Base-by-base conservation (phyloP, 2,329 filamentous ascomycete species). In the Apiospora sp. region DNA sequence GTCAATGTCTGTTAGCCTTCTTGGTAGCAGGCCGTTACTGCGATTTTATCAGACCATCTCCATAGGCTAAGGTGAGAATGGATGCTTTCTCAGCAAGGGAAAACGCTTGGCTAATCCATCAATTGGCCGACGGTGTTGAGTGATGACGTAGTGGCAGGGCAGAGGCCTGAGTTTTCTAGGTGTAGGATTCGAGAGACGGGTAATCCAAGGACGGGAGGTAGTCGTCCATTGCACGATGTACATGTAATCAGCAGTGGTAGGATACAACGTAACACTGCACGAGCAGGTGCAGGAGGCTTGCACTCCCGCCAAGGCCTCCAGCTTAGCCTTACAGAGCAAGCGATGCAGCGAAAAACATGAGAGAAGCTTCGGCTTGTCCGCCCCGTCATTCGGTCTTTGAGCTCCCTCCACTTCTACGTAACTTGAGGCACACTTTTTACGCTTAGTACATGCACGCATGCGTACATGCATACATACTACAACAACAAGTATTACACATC, bases 231-330 rank as follows among this genome's bases (percentile, higher is more conserved):
- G 27, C 27, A 30, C 44, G 6, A 44, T 44, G 43, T 51, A 51
- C 19, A n/a, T 49, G 22, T 7, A 54, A n/a, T 13, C 7, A 51
- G 3, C 27, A 27, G 10, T 13, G 46, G 16, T 48, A 48, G 46
- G 46, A 19, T 58, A 34, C 51, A 34, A 37, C 54, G 54, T 37
- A 61, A 61, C 54, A 61, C 30, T 61, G 54, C 3, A 16, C 30
- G 54, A 58, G 30, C 27, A 58, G 24, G 24, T 51, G 49, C 49
- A 54, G 10, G 51, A 27, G n/a, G 24, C 49, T 13, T 27, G 24
- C 49, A 54, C 46, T 54, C 14, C 49, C 12, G 49, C 51, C 51
- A 58, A 30, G 51, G 51, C 14, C 51, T 61, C 54, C 54, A 61
- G 54, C 30, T 37, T 44, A 68, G 37, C 37, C 37, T 43, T 37